Evolutionary conservation across 441 rosid species (phyloP).

Genomic region (Erodium moschatum): DNA sequence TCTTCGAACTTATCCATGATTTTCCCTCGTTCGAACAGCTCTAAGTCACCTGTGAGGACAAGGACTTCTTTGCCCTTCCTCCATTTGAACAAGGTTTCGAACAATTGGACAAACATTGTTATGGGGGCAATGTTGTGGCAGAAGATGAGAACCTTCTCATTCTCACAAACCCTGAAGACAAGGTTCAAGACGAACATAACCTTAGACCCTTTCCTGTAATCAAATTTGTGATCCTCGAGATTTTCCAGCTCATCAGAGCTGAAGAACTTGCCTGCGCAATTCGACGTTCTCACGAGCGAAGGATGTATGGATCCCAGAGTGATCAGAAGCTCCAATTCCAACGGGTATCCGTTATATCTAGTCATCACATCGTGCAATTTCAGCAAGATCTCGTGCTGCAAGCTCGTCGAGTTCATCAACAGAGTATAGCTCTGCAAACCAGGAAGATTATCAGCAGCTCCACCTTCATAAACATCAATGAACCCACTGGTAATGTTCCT

Average conservation of each 20-base stretch:
- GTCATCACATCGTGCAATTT: slow-evolving; percentile 58
- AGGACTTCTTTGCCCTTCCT: slow-evolving; percentile 63
- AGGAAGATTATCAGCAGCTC: slow-evolving; percentile 57
- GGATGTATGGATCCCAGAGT: slow-evolving; percentile 95
- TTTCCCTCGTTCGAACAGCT: slow-evolving; percentile 79
- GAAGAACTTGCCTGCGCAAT: slow-evolving; percentile 57
- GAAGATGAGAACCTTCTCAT: slow-evolving; percentile 75
- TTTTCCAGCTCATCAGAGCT: slow-evolving; percentile 33
- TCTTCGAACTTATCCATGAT: slow-evolving; percentile 85
- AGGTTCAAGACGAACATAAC: slow-evolving; percentile 90
- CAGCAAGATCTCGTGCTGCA: slow-evolving; percentile 49
- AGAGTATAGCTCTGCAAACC: slow-evolving; percentile 86
- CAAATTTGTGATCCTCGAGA: slow-evolving; percentile 48
- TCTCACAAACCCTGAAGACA: slow-evolving; percentile 55
- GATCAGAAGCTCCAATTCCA: slow-evolving; percentile 73
- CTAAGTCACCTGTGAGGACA: slow-evolving; percentile 74
- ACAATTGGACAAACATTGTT: slow-evolving; percentile 46
- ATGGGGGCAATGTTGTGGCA: slow-evolving; percentile 98
- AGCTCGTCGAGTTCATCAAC: slow-evolving; percentile 73
- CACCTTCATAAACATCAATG: slow-evolving; percentile 78
- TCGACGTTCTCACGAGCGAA: slow-evolving; percentile 57
- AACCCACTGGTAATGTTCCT: slow-evolving; percentile 61
- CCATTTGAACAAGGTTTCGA: slow-evolving; percentile 68
- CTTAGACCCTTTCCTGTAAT: slow-evolving; percentile 69
- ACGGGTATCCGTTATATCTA: slow-evolving; percentile 48